Conservation (phyloP, 2,329 filamentous ascomycete genomes). For the Nigrograna mackinnonii region DNA sequence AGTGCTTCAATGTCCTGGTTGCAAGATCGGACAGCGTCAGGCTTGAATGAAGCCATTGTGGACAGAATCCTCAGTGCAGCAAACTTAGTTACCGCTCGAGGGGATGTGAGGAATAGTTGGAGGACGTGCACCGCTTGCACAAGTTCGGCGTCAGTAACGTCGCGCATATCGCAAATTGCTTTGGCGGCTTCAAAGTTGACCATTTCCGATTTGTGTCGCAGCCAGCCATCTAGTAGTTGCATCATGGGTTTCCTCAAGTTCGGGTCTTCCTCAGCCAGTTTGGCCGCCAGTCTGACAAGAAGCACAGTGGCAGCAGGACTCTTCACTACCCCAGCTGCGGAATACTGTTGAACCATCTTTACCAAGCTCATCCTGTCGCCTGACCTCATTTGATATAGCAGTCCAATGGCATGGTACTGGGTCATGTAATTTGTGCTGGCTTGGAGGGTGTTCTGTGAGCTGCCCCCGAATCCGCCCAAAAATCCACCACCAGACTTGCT, state of each 20-base stretch:
- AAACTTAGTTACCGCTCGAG: slow-evolving; percentile 95
- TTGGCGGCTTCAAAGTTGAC: slow-evolving; percentile 98
- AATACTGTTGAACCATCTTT: slow-evolving; percentile 99
- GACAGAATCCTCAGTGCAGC: slow-evolving; percentile 95
- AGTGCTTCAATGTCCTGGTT: slow-evolving; percentile 97
- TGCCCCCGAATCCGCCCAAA: slow-evolving; percentile 88
- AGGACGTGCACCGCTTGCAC: slow-evolving; percentile 91
- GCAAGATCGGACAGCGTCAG: slow-evolving; percentile 86
- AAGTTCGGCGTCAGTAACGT: slow-evolving; percentile 90
- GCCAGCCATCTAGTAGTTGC: slow-evolving; percentile 92
- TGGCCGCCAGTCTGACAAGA: slow-evolving; percentile 88
- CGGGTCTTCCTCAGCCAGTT: slow-evolving; percentile 90
- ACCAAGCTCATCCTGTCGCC: slow-evolving; percentile 98
- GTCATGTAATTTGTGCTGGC: slow-evolving; percentile 89
- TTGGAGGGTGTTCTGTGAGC: slow-evolving; percentile 70
- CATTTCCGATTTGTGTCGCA: slow-evolving; percentile 92
- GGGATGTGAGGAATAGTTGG: slow-evolving; percentile 95
- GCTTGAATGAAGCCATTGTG: slow-evolving; percentile 96
- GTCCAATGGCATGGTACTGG: slow-evolving; percentile 96
- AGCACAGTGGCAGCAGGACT: slow-evolving; percentile 91
- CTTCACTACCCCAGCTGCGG: slow-evolving; percentile 87
- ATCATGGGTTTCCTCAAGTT: slow-evolving; percentile 89
- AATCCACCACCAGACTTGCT: slow-evolving; percentile 89
- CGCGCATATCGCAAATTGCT: slow-evolving; percentile 92
- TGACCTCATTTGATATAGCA: slow-evolving; percentile 96